Base-by-base conservation (phyloP, 257 asterid genomes). In the Haberlea rhodopensis region DNA sequence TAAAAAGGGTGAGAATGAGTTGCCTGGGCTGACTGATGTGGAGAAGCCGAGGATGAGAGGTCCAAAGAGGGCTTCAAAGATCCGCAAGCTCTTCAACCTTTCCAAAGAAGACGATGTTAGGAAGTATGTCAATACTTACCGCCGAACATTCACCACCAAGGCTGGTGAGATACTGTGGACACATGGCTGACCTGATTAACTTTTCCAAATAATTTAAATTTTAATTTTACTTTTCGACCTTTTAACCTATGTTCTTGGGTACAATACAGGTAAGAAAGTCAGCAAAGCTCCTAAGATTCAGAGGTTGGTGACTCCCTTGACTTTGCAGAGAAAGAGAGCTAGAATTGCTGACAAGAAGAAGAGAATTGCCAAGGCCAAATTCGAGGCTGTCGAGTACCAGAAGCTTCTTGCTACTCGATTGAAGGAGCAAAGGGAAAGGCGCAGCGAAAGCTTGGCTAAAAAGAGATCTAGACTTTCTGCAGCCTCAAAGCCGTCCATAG, bases 231-330 rank as follows among this genome's bases (percentile, higher is more conserved):
- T 11, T 11, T 37, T 37, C 13, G 5, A 37, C 46, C 5, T 13
- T 37, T 37, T 37, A 37, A 37, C 5, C 46, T 37, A 9, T 37
- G 46, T 3, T 29, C 34, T 11, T 37, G 56, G 9, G 13, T 51
- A 8, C 56, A 8, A 18, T 20, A 51, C 60, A 68, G 73, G 73
- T 18, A 69, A 69, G 67, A 60, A 69, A 16, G 73, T 69, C 2
- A 68, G 72, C 60, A 68, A 68, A 48, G 72, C 72, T 58, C 72
- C 72, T 1, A 68, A 68, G 65, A 68, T 69, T 31, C 73, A 69
- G 59, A 69, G 59, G 73, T 26, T 48, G 58, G 58, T 63, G 57
- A 63, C 68, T 25, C 68, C 68, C 27, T 63, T 63, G 48, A 63
- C 68, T 26, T 28, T 63, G 67, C 73, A 69, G 52, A 57, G 72